Evolutionary conservation across 768 basidiomycete species (phyloP).

Genomic region (Rhodotorula babjevae): DNA sequence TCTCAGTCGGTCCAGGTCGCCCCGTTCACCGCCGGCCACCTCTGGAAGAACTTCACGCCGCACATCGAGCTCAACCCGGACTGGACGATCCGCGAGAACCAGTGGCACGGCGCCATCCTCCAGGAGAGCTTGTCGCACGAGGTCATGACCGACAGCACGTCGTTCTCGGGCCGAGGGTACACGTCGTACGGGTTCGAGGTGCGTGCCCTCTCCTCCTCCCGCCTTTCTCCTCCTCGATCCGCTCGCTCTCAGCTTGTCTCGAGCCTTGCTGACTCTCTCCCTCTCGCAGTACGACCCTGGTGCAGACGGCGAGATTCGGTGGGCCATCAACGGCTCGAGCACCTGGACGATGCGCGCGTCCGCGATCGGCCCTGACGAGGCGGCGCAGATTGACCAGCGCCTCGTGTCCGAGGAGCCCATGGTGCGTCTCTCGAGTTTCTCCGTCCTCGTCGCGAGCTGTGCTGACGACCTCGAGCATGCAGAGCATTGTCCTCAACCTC

Average conservation of each 20-base stretch:
- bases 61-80: slow-evolving; percentile 55
- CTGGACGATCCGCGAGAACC: slow-evolving; percentile 28
- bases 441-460: background rate
- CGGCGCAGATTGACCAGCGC: slow-evolving; percentile 58
- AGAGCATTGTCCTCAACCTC: slow-evolving; percentile 3
- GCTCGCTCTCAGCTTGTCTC: no score
- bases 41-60: slow-evolving; percentile 56
- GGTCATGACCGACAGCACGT: slow-evolving; percentile 23
- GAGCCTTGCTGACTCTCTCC: background rate
- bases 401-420: slow-evolving; percentile 84
- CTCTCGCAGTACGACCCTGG: slow-evolving; percentile 35
- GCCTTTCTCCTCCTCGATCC: background rate
- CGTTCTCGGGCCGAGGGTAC: slow-evolving; percentile 24
- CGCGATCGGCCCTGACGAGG: slow-evolving; percentile 62
- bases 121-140: slow-evolving; percentile 33
- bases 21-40: slow-evolving; percentile 56
- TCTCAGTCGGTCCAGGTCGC: slow-evolving; percentile 69
- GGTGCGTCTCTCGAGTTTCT: slow-evolving; percentile 64
- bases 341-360: slow-evolving; percentile 68
- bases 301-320: slow-evolving; percentile 67
- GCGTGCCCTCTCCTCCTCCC: background rate
- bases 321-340: slow-evolving; percentile 63
- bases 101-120: slow-evolving; percentile 2
- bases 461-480: background rate
- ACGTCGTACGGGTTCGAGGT: slow-evolving; percentile 30